phyloP scores from a whole-genome alignment of 345 rosid genomes.

The Lepidium sativum region DNA sequence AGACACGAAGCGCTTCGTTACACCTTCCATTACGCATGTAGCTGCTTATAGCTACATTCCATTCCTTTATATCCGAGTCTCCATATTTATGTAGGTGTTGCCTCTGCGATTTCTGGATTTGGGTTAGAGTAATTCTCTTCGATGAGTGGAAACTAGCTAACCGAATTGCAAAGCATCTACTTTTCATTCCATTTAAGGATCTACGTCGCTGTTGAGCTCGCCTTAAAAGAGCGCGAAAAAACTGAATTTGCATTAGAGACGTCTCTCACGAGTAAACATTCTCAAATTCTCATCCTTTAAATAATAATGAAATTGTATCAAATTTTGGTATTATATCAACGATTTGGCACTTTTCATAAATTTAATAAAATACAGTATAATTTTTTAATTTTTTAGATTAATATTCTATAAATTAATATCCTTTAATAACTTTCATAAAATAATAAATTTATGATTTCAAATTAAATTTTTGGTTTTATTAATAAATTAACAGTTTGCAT shows the following conservation, averaged over 20 bases:
- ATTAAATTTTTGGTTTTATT: too few relatives aligned
- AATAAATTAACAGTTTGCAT: too few relatives aligned
- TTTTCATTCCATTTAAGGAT: neutral
- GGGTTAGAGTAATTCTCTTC: slow-evolving; percentile 21
- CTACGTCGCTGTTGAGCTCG: neutral
- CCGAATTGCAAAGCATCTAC: neutral
- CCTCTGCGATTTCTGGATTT: slow-evolving; percentile 9
- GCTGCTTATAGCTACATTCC: slow-evolving; percentile 45
- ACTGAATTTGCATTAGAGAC: neutral
- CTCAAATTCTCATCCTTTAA: neutral
- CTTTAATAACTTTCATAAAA: too few relatives aligned
- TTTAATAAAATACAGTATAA: too few relatives aligned
- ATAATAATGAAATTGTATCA: too few relatives aligned
- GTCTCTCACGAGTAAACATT: neutral
- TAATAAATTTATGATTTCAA: too few relatives aligned
- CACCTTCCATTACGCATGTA: slow-evolving; percentile 47
- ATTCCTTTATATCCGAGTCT: slow-evolving; percentile 38
- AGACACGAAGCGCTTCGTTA: slow-evolving; percentile 38
- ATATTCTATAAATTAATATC: too few relatives aligned
- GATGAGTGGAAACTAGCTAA: slow-evolving; percentile 28
- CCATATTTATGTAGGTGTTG: neutral
- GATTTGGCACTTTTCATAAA: too few relatives aligned
- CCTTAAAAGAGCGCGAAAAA: neutral
- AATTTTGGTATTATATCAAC: too few relatives aligned
- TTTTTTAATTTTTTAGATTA: too few relatives aligned